A percentile compares a stretch with the other conserved stretches of the same genome.
These are phyloP conservation scores for Tetrapyrgos nigripes DNA, from an alignment of 1,284 basidiomycete genomes.

Conservation along the genomic window DNA sequence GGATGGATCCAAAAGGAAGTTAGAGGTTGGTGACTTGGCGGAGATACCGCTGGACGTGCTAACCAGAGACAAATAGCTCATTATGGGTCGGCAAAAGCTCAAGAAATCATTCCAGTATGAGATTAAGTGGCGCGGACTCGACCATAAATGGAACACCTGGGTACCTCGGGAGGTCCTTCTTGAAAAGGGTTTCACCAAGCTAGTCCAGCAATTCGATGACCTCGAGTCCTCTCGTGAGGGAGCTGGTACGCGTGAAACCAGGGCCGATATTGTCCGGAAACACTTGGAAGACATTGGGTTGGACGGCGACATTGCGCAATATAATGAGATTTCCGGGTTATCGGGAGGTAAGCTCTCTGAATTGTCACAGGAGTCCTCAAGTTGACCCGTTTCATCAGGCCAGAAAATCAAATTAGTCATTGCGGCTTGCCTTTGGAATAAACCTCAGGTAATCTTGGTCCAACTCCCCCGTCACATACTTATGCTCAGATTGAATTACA, in stretches of 20 bases:
- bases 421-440: slow-evolving; percentile 94
- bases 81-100: slow-evolving; percentile 97
- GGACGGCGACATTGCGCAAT: slow-evolving; percentile 96
- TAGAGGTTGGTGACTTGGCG: slow-evolving; percentile 67
- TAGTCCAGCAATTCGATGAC: slow-evolving; percentile 96
- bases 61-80: slow-evolving; percentile 52
- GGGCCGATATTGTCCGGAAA: slow-evolving; percentile 82
- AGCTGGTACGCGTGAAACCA: slow-evolving; percentile 87
- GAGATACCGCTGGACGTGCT: slow-evolving; percentile 14
- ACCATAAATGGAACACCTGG: slow-evolving; percentile 96
- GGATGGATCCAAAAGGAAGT: slow-evolving; percentile 90
- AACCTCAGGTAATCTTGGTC: slow-evolving; percentile 72
- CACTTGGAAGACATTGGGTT: slow-evolving; percentile 95
- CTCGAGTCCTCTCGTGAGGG: slow-evolving; percentile 95
- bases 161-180: slow-evolving; percentile 90
- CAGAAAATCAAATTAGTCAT: slow-evolving; percentile 99
- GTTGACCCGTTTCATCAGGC: slow-evolving; percentile 44
- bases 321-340: slow-evolving; percentile 93
- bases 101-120: slow-evolving; percentile 98
- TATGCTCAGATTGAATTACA: slow-evolving; percentile 34
- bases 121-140: slow-evolving; percentile 95
- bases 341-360: slow-evolving; percentile 70
- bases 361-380: slow-evolving; percentile 21
- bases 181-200: slow-evolving; percentile 89
- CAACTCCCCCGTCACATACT: background rate